These are phyloP conservation scores for Rhizopogon vulgaris DNA, from an alignment of 768 basidiomycete species.

Conservation along the genomic window DNA sequence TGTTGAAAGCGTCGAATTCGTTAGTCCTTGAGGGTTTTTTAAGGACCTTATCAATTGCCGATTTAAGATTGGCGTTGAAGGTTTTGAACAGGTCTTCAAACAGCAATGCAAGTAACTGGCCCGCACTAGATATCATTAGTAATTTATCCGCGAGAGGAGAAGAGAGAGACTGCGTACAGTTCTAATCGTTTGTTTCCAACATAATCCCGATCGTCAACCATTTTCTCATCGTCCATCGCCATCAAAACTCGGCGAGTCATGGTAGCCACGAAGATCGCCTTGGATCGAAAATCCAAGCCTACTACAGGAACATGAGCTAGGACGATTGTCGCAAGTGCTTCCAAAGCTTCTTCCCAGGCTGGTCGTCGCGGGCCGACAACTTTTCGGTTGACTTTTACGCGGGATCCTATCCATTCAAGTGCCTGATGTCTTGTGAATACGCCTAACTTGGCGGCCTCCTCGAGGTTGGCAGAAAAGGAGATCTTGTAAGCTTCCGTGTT, in stretches of 20 bases:
- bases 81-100: slow-evolving; percentile 99
- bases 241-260: slow-evolving; percentile 96
- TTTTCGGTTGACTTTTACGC: slow-evolving; percentile 83
- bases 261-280: slow-evolving; percentile 94
- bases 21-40: slow-evolving; percentile 93
- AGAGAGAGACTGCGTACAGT: slow-evolving; percentile 53
- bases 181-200: slow-evolving; percentile 98
- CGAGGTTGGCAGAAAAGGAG: slow-evolving; percentile 85
- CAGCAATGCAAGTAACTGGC: slow-evolving; percentile 88
- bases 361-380: slow-evolving; percentile 79
- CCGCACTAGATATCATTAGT: slow-evolving; percentile 54
- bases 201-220: slow-evolving; percentile 98
- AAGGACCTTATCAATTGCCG: slow-evolving; percentile 92
- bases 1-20: slow-evolving; percentile 92
- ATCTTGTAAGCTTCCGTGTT: slow-evolving; percentile 83
- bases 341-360: slow-evolving; percentile 90
- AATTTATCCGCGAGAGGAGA: slow-evolving; percentile 7
- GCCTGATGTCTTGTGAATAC: slow-evolving; percentile 92
- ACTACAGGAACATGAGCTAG: slow-evolving; percentile 93
- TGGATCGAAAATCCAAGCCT: slow-evolving; percentile 83
- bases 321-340: slow-evolving; percentile 95
- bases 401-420: slow-evolving; percentile 88
- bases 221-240: slow-evolving; percentile 94
- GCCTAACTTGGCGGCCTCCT: slow-evolving; percentile 89
- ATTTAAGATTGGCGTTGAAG: slow-evolving; percentile 93